Percentiles rank a stretch among this genome's conserved stretches.
Conservation (phyloP, 495 filamentous ascomycete genomes). For the Tuber microsphaerosporum region DNA sequence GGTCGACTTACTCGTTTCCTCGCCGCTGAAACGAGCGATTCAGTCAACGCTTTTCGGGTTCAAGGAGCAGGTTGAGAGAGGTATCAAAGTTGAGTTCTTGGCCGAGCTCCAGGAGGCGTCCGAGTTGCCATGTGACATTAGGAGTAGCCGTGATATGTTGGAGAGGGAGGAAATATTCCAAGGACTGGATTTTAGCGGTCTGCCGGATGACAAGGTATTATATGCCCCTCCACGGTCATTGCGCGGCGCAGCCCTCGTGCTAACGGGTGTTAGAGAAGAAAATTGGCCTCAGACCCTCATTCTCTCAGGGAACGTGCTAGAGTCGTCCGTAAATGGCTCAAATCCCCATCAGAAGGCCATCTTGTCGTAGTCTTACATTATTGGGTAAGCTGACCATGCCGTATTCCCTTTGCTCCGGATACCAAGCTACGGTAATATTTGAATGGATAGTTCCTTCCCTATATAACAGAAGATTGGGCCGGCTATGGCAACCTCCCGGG, state of each 20-base stretch:
- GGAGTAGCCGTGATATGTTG: constrained; percentile 52
- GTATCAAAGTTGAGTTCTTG: constrained; percentile 58
- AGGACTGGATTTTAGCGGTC: constrained; percentile 48
- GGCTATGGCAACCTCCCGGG: constrained; percentile 51
- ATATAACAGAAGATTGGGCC: constrained; percentile 76
- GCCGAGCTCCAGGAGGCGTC: constrained; percentile 78
- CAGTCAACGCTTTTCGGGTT: constrained; percentile 73
- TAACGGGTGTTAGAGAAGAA: constrained; percentile 53
- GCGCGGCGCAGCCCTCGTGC: background rate
- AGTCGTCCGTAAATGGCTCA: constrained; percentile 61
- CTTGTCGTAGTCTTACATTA: constrained; percentile 73
- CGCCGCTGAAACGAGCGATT: constrained; percentile 75
- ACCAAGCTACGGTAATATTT: background rate
- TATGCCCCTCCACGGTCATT: constrained; percentile 39
- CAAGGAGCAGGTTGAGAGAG: constrained; percentile 43
- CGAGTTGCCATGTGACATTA: constrained; percentile 71
- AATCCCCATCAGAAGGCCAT: constrained; percentile 48
- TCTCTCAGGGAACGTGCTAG: constrained; percentile 59
- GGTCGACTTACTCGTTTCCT: constrained; percentile 43
- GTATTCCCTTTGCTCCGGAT: background rate
- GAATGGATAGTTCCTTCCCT: constrained; percentile 54
- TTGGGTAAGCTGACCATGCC: constrained; percentile 40
- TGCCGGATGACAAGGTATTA: constrained; percentile 46
- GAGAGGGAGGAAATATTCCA: constrained; percentile 52
- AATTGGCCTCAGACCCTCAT: constrained; percentile 53